phyloP scores from a whole-genome alignment of 2,329 filamentous ascomycete genomes.

The Alternaria solani region DNA sequence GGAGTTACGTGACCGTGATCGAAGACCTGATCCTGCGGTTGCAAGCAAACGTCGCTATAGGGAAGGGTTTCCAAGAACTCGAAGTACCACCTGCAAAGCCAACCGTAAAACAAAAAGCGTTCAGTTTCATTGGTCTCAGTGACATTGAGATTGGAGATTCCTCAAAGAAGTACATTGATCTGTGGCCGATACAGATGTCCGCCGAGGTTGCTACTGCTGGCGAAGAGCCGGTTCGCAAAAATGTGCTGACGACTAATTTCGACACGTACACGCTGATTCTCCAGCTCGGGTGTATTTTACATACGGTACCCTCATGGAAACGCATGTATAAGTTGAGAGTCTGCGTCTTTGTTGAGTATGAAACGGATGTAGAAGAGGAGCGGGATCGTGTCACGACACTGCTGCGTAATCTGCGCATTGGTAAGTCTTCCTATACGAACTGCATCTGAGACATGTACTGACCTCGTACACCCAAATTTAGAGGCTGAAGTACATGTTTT shows the following conservation, averaged over 20 bases:
- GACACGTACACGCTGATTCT: constrained; percentile 90
- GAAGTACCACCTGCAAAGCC: constrained; percentile 67
- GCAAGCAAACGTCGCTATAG: constrained; percentile 84
- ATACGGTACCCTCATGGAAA: constrained; percentile 83
- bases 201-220: constrained; percentile 73
- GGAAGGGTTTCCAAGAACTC: constrained; percentile 79
- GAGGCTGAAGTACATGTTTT: constrained; percentile 80
- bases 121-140: constrained; percentile 35
- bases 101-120: constrained; percentile 34
- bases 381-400: constrained; percentile 74
- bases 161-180: constrained; percentile 80
- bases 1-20: constrained; percentile 80
- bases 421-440: too few species aligned
- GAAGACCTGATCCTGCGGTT: constrained; percentile 81
- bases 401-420: constrained; percentile 79
- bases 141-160: constrained; percentile 61
- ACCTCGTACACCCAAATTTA: too few species aligned
- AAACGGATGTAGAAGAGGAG: constrained; percentile 83
- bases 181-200: constrained; percentile 95
- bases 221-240: constrained; percentile 57
- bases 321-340: constrained; percentile 76
- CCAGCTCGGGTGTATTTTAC: constrained; percentile 83
- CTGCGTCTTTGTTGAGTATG: constrained; percentile 88
- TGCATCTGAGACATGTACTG: too few species aligned
- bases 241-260: constrained; percentile 84